These are phyloP conservation scores for Boletus rubroflammeus DNA, from an alignment of 768 basidiomycete species.

Conservation along the genomic window DNA sequence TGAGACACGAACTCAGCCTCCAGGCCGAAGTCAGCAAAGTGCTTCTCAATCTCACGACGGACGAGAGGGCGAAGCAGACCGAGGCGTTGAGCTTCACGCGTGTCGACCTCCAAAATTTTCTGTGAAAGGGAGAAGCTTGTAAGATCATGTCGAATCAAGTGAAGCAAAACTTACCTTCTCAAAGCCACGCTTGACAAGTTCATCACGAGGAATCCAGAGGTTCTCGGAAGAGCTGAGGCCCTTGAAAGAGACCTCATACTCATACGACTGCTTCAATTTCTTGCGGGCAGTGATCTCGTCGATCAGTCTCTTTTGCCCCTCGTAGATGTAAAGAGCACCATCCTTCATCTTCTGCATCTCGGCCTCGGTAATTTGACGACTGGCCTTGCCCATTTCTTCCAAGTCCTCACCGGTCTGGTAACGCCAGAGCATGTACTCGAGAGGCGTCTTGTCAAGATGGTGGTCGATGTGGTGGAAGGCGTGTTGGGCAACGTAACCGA, in stretches of 20 bases:
- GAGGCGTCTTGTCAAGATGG: conserved; percentile 97
- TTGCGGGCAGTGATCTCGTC: conserved; percentile 89
- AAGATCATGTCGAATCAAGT: not conserved
- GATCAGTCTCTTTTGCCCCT: conserved; percentile 92
- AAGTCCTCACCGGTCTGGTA: conserved; percentile 99
- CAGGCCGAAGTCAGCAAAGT: conserved; percentile 98
- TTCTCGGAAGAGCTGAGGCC: conserved; percentile 94
- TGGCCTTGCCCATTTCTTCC: conserved; percentile 94
- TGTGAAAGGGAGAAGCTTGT: conserved; percentile 22
- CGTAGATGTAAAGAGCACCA: conserved; percentile 77
- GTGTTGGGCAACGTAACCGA: conserved; percentile 98
- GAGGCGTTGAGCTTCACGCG: conserved; percentile 93
- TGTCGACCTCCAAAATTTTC: conserved; percentile 98
- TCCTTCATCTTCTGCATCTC: conserved; percentile 97
- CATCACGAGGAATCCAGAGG: conserved; percentile 95
- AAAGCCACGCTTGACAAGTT: conserved; percentile 95
- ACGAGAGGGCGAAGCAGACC: conserved; percentile 95
- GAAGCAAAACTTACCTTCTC: conserved; percentile 62
- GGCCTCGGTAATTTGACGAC: conserved; percentile 80
- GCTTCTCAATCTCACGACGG: conserved; percentile 98
- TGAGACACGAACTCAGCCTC: conserved; percentile 99
- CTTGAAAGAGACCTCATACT: conserved; percentile 98
- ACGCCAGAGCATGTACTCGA: conserved; percentile 99
- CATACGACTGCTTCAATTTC: conserved; percentile 99
- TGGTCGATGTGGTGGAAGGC: conserved; percentile 99